phyloP scores from a whole-genome alignment of 1,139 yeast genomes.

The Hansenula lynferdii region DNA sequence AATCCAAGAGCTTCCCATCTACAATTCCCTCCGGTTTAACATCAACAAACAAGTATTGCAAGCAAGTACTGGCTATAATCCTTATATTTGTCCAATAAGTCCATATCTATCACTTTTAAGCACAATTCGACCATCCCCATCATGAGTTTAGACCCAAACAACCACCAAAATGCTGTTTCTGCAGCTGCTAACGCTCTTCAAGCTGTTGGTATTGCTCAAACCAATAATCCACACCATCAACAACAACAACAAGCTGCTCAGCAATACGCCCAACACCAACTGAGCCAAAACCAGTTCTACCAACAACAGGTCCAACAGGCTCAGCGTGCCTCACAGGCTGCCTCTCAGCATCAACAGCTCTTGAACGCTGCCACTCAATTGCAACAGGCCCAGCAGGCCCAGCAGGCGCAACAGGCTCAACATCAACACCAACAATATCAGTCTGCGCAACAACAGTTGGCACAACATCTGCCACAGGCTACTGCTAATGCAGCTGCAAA shows the following conservation, averaged over 20 bases:
- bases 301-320: constrained; percentile 13
- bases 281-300: constrained; percentile 6
- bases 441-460: constrained; percentile 9
- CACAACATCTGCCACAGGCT: constrained; percentile 13
- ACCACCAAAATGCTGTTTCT: constrained; percentile 11
- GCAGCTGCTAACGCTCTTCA: constrained; percentile 21
- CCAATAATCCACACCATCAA: constrained; percentile 13
- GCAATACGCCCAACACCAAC: constrained; percentile 2
- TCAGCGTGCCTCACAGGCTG: constrained; percentile 8
- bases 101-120: too few relatives aligned
- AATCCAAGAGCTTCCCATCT: constrained; percentile 8
- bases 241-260: constrained; percentile 12
- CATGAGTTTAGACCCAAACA: constrained; percentile 16
- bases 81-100: too few relatives aligned
- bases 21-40: constrained; percentile 3
- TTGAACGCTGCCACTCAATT: constrained; percentile 5
- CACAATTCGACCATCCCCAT: background rate
- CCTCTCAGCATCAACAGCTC: constrained; percentile 10
- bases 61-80: too few relatives aligned
- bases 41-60: constrained; percentile 2
- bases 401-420: constrained; percentile 9
- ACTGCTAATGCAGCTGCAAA: background rate
- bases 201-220: constrained; percentile 17
- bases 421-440: constrained; percentile 6
- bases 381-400: constrained; percentile 3